Evolutionary conservation across 345 rosid genomes (phyloP), one percentile per base, ranked within the genome.

Genomic region (Lepidium sativum): DNA sequence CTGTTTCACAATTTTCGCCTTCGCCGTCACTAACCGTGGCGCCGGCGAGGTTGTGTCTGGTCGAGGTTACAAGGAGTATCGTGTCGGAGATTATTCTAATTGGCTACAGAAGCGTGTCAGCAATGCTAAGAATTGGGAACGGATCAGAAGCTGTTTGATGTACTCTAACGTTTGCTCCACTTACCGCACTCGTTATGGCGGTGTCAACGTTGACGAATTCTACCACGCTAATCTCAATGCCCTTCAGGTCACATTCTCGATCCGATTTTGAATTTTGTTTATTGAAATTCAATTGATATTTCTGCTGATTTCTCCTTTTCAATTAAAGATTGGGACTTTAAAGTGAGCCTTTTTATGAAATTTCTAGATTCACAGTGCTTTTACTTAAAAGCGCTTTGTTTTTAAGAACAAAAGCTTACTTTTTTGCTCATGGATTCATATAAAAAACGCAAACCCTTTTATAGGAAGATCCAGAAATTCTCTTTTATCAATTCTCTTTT

Each of bases 11-110:
- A 82, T 90, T 74, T 82, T 92, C 70, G 88, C 97, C 3, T 92
- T 92, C 72, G 90, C 79, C 5, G 97, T 90, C 67, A 92, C 98
- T n/a, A 90, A 90, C 71, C 86, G 84, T 15, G 98, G 98, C 7
- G 96, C 98, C 33, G 98, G 98, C 1, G 50, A 80, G 54, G 90
- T 38, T 4, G 0, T 92, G 27, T 77, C 88, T 0, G 85, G 45
- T 0, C 81, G 31, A 40, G 98, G 98, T n/a, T 92, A 92, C 8
- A 89, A 84, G 63, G 98, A 92, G 83, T 92, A 91, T 60, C 78
- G 75, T 8, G 71, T 88, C 20, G 89, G 87, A 0, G 92, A 86
- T 63, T 88, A 88, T 80, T 88, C 92, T 0, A 70, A 82, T 18
- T 88, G 92, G 92, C 47, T 88, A 63, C 90, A 81, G 75, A 88